Evolutionary conservation across 805 yeast genomes (phyloP).

Genomic region (Saccharomycopsis fodiens): DNA sequence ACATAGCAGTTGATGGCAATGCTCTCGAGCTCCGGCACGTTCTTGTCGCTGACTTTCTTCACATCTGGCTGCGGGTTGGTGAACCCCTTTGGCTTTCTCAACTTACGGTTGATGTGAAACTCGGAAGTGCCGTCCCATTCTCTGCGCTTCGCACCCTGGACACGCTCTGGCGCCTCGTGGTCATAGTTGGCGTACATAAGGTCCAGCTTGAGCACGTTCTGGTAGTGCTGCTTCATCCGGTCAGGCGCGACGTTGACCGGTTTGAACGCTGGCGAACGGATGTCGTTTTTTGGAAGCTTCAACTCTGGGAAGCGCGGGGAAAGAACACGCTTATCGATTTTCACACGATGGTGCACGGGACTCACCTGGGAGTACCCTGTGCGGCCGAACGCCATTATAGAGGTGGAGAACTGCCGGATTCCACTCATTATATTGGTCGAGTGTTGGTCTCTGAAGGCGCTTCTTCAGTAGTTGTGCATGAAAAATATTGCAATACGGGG

Average conservation of each 20-base stretch:
- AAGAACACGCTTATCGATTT: conserved; percentile 62
- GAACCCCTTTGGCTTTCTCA: conserved; percentile 69
- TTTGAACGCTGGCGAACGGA: conserved; percentile 68
- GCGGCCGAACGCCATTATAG: conserved; percentile 33
- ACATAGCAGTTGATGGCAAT: conserved; percentile 73
- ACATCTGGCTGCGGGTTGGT: conserved; percentile 69
- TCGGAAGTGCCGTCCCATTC: conserved; percentile 86
- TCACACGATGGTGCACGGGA: conserved; percentile 88
- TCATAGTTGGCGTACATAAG: conserved; percentile 67
- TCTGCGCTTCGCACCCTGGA: conserved; percentile 63
- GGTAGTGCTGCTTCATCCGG: conserved; percentile 69
- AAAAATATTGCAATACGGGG: no score
- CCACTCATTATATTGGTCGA: no score
- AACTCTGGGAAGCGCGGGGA: conserved; percentile 70
- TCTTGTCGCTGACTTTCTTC: conserved; percentile 54
- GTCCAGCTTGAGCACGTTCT: conserved; percentile 68
- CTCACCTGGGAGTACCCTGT: conserved; percentile 66
- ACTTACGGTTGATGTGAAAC: conserved; percentile 77
- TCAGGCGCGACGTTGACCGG: conserved; percentile 76
- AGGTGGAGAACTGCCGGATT: conserved; percentile 23
- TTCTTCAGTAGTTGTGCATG: no score
- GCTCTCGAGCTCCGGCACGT: conserved; percentile 65
- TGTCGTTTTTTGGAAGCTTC: conserved; percentile 60
- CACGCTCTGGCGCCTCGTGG: conserved; percentile 46
- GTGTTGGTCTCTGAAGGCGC: no score